Conservation (phyloP, 139 green algal species). For the Desmodesmus armatus region DNA sequence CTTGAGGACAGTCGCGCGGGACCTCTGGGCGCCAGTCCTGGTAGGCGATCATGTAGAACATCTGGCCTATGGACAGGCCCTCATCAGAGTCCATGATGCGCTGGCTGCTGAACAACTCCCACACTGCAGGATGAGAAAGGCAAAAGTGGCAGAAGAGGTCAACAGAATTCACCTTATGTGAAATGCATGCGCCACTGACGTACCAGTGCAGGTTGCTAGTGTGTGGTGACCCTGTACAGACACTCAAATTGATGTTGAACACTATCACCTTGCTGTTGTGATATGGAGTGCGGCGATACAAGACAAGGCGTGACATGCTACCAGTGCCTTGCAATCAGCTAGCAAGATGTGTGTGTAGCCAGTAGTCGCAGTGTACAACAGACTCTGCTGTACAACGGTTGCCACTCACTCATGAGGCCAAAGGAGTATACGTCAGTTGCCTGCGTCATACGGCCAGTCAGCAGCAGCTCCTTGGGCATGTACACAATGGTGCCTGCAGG, state of each 20-base stretch:
- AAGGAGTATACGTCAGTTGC: constrained; percentile 66
- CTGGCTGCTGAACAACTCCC: constrained; percentile 52
- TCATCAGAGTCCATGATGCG: constrained; percentile 47
- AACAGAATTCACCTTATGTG: no score
- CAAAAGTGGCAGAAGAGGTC: no score
- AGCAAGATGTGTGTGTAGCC: no score
- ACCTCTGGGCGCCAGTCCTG: constrained; percentile 40
- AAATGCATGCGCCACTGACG: no score
- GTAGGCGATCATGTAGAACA: constrained; percentile 60
- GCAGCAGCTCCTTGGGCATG: constrained; percentile 64
- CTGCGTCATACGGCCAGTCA: constrained; percentile 44
- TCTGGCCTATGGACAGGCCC: constrained; percentile 46
- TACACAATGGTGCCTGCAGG: constrained; percentile 61
- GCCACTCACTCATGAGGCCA: constrained; percentile 53
- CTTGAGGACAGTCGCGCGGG: constrained; percentile 41
- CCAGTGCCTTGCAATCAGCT: no score
- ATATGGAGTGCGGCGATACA: no score
- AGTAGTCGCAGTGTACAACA: no score
- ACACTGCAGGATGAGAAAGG: constrained; percentile 42
- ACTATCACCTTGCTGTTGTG: no score
- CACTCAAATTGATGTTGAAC: no score
- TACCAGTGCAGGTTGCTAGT: no score
- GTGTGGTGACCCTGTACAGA: no score
- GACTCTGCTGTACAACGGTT: not conserved
- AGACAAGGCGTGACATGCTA: no score